Evolutionary conservation across 352 stramenopile genomes (phyloP).

Genomic region (Blastocystis sp.): DNA sequence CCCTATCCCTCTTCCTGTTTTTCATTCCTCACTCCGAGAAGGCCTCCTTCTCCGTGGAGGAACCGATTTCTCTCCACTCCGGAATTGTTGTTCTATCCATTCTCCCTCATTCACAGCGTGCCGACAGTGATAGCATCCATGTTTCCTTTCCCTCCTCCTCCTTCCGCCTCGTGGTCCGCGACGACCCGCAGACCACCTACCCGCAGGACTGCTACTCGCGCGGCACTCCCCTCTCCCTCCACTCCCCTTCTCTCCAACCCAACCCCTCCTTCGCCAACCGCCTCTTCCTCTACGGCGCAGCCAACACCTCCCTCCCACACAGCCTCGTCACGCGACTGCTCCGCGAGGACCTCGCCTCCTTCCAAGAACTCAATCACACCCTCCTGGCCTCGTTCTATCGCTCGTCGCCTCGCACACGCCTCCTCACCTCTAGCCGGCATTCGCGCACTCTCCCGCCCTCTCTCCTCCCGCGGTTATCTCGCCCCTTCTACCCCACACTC

Average conservation of each 20-base stretch:
- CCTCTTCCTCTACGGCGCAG: too few relatives aligned
- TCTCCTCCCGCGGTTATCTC: not conserved
- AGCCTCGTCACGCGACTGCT: not conserved
- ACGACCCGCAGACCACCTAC: conserved; percentile 1
- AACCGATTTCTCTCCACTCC: not conserved
- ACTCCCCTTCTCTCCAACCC: conserved; percentile 19
- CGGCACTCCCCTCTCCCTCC: conserved; percentile 31
- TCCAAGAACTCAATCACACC: not conserved
- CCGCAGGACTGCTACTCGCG: conserved; percentile 12
- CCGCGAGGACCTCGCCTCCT: not conserved
- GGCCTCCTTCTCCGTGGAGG: not conserved
- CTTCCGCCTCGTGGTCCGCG: conserved; percentile 18
- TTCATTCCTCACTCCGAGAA: not conserved
- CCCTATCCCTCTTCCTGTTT: conserved; percentile 4
- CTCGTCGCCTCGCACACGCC: not conserved
- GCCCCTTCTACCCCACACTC: not conserved
- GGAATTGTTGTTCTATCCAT: not conserved
- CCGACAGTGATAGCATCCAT: not conserved
- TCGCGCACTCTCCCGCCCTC: not conserved
- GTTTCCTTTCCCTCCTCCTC: not conserved
- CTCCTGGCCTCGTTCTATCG: not conserved
- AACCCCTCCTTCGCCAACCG: not conserved
- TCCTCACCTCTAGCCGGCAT: not conserved
- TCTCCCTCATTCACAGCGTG: not conserved
- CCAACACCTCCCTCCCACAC: too few relatives aligned